Base-by-base conservation (phyloP, 2,329 filamentous ascomycete species). In the Aspergillus tamarii region DNA sequence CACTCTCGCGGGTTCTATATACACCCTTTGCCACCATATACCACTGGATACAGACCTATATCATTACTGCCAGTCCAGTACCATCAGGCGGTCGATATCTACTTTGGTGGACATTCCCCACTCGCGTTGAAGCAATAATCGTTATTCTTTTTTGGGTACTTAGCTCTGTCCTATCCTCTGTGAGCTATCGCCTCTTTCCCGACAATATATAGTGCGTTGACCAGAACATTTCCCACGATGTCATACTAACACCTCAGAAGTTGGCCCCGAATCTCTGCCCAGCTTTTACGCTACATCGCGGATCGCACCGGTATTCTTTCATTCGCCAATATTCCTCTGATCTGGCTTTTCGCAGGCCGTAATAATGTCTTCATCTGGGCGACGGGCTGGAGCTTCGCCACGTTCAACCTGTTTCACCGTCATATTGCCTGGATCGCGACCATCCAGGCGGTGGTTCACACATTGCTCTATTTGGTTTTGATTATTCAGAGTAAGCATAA, bases 381-480 rank as follows among this genome's bases (percentile, higher is more conserved):
- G 0, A 91, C 89, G 0, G 89, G 89, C 0, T 91, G 89, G 88
- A 87, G 86, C 12, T 91, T 89, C 72, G 83, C 83, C 1, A 88
- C 87, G 0, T 91, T 87, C 70, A 91, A 87, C 67, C 83, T 87
- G 46, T 90, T 91, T 59, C 89, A 91, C 73, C 85, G 89, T 0
- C 88, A 88, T 82, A 81, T 89, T 4, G 89, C 89, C 0, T 81
- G 89, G 21, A 81, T 90, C 2, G 83, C 87, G 7, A 88, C 88
- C 0, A 62, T 88, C 0, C 83, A 90, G 67, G 89, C 87, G 1
- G 80, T 90, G 1, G 73, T 88, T 0, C 89, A 92, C 69, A 89
- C 88, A 0, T 62, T 89, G 1, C 83, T 84, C 0, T 91, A 90
- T 64, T 83, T 85, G 0, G 64, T 84, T 0, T 66, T 78, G 12